Percentiles rank a stretch among this genome's conserved stretches.
phyloP scores from a whole-genome alignment of 331 rosid genomes.

The Telfairia occidentalis region DNA sequence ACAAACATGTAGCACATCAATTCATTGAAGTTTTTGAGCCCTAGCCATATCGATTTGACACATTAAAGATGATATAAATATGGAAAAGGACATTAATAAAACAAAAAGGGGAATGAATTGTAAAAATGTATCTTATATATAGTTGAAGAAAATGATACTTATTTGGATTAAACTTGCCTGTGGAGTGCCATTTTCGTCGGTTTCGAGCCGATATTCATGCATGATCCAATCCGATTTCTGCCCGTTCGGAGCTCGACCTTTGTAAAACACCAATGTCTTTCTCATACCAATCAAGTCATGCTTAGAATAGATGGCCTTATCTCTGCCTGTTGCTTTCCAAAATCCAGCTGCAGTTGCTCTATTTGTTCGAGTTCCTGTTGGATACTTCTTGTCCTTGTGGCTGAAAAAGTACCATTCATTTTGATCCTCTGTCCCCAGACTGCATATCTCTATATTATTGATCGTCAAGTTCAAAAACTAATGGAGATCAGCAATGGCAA shows the following conservation, averaged over 20 bases:
- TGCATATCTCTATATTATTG: constrained; percentile 66
- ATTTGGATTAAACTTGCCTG: constrained; percentile 44
- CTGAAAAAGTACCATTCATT: constrained; percentile 89
- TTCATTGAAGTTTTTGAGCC: too few species aligned
- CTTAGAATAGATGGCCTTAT: constrained; percentile 79
- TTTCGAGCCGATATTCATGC: constrained; percentile 92
- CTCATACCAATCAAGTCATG: constrained; percentile 86
- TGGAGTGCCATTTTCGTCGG: constrained; percentile 65
- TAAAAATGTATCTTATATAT: neutral
- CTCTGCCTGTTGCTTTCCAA: constrained; percentile 99
- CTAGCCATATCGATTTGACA: too few species aligned
- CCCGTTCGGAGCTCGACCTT: constrained; percentile 96
- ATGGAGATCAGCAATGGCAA: neutral
- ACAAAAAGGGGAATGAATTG: neutral
- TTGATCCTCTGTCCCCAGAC: constrained; percentile 78
- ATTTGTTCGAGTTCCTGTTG: constrained; percentile 51
- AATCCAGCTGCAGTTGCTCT: constrained; percentile 92
- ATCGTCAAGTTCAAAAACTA: neutral
- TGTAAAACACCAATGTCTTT: constrained; percentile 75
- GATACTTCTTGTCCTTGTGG: constrained; percentile 88
- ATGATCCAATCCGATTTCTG: constrained; percentile 94
- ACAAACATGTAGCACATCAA: too few species aligned
- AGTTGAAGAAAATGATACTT: neutral
- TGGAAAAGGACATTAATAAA: neutral
- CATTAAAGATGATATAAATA: neutral